phyloP scores from a whole-genome alignment of 768 basidiomycete genomes.

The Lentinus brumalis region DNA sequence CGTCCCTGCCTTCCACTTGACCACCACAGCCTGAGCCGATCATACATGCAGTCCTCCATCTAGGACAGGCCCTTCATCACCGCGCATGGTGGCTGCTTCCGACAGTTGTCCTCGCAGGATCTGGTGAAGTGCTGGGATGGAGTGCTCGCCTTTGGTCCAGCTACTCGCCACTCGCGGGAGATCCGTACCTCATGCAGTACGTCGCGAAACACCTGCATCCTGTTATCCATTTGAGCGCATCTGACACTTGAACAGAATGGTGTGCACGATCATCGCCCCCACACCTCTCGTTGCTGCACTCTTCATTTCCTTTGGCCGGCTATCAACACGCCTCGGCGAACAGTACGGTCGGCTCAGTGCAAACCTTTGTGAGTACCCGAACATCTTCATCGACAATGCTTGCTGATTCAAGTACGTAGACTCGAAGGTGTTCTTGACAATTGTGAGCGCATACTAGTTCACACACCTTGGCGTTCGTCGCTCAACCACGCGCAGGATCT shows the following conservation, averaged over 20 bases:
- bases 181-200: slow-evolving; percentile 44
- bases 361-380: slow-evolving; percentile 25
- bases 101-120: slow-evolving; percentile 32
- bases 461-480: neutral
- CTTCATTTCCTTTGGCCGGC: slow-evolving; percentile 52
- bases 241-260: neutral
- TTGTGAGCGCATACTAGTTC: slow-evolving; percentile 22
- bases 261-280: slow-evolving; percentile 47
- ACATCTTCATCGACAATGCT: neutral
- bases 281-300: slow-evolving; percentile 58
- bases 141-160: slow-evolving; percentile 35
- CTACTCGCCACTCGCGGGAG: slow-evolving; percentile 23
- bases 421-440: slow-evolving; percentile 25
- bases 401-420: slow-evolving; percentile 17
- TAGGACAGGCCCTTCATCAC: slow-evolving; percentile 31
- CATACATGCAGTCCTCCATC: slow-evolving; percentile 25
- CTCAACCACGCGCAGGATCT: slow-evolving; percentile 31
- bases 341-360: slow-evolving; percentile 50
- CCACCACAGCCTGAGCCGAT: neutral
- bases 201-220: neutral
- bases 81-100: slow-evolving; percentile 38
- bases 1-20: neutral
- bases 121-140: slow-evolving; percentile 42
- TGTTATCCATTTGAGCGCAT: too few species aligned
- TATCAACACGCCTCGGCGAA: slow-evolving; percentile 46